Conservation (phyloP, 108 stramenopile genomes). For the Cyclotella choctawhatcheeana region DNA sequence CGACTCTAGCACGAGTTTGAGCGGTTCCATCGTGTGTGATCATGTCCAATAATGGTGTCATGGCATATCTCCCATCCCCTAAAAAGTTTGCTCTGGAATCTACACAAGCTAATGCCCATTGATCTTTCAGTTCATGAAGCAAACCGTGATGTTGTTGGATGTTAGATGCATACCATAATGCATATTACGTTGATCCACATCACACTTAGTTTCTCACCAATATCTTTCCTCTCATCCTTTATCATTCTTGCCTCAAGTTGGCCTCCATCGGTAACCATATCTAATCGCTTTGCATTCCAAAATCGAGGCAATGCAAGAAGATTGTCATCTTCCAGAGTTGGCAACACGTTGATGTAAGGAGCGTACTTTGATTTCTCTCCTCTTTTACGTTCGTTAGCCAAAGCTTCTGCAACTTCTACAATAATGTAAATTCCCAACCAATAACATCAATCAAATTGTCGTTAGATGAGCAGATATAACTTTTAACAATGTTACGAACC, state of each 20-base stretch:
- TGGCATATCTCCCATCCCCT: conserved; percentile 61
- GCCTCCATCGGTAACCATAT: conserved; percentile 65
- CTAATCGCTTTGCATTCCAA: conserved; percentile 65
- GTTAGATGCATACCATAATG: neutral
- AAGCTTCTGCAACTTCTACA: conserved; percentile 60
- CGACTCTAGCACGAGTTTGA: conserved; percentile 51
- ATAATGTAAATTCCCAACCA: neutral
- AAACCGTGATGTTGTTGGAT: neutral
- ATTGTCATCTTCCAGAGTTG: conserved; percentile 48
- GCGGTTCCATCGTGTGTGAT: conserved; percentile 70
- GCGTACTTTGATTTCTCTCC: conserved; percentile 63
- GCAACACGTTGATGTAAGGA: conserved; percentile 59
- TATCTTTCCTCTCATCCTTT: conserved; percentile 47
- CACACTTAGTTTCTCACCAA: conserved; percentile 30
- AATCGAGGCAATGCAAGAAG: conserved; percentile 70
- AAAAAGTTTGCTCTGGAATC: conserved; percentile 79
- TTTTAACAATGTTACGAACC: too few relatives aligned
- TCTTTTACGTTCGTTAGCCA: conserved; percentile 58
- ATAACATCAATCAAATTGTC: too few relatives aligned
- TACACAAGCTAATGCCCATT: conserved; percentile 81
- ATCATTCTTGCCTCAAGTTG: conserved; percentile 55
- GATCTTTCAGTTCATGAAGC: conserved; percentile 27
- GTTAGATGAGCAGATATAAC: too few relatives aligned
- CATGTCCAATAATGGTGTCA: conserved; percentile 83
- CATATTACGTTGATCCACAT: neutral